Conservation (phyloP, 345 rosid genomes). For the Aethionema arabicum region DNA sequence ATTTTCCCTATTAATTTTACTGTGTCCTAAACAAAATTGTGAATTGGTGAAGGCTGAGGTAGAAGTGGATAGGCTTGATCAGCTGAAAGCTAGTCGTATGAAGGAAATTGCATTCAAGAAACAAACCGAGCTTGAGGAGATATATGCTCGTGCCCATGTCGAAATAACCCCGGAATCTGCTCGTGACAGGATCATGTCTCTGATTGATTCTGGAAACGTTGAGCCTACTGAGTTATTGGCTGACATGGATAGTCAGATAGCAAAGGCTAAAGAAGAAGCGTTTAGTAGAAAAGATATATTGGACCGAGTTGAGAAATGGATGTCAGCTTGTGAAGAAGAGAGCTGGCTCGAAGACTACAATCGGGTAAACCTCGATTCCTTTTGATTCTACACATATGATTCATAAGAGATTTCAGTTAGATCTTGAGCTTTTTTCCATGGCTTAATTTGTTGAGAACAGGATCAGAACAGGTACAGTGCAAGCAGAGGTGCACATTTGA, state of each 20-base stretch:
- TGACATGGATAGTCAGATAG: conserved; percentile 91
- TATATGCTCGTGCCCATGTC: conserved; percentile 70
- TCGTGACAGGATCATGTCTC: conserved; percentile 78
- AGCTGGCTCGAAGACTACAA: conserved; percentile 99
- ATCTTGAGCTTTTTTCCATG: conserved; percentile 13
- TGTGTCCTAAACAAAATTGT: too few species aligned
- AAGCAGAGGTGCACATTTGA: conserved; percentile 95
- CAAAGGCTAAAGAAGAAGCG: conserved; percentile 85
- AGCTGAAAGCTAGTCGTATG: conserved; percentile 91
- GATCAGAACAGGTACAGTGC: conserved; percentile 97
- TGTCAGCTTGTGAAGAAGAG: conserved; percentile 99
- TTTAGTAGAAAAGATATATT: conserved; percentile 90
- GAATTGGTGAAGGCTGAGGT: conserved; percentile 66
- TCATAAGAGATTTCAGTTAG: not conserved
- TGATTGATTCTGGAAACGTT: conserved; percentile 81
- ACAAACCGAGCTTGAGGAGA: conserved; percentile 96
- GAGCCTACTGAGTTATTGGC: conserved; percentile 93
- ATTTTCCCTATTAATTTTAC: too few species aligned
- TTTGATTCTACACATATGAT: not conserved
- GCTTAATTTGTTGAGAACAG: conserved; percentile 46
- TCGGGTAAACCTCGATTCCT: conserved; percentile 50
- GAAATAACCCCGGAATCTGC: conserved; percentile 83
- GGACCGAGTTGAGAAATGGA: conserved; percentile 99
- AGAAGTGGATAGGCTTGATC: conserved; percentile 96
- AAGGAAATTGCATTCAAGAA: conserved; percentile 93